Conservation (phyloP, 2,329 filamentous ascomycete genomes). For the Xylariaceae sp. region DNA sequence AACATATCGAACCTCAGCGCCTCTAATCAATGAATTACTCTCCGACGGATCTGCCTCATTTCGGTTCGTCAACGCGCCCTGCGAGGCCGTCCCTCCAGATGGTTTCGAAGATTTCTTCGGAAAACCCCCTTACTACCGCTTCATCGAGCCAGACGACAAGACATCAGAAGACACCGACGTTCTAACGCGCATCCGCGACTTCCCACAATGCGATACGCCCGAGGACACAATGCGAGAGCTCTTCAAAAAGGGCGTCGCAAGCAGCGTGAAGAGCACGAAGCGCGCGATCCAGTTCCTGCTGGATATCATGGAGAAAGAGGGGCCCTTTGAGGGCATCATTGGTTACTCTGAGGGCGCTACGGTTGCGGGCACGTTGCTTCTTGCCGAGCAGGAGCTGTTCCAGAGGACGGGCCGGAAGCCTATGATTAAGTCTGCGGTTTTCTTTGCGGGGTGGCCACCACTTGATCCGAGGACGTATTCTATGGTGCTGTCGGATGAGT, state of each 20-base stretch:
- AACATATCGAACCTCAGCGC: slow-evolving; percentile 33
- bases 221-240: slow-evolving; percentile 54
- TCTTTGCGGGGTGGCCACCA: slow-evolving; percentile 52
- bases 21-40: slow-evolving; percentile 44
- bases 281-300: slow-evolving; percentile 39
- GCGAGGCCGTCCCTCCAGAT: slow-evolving; percentile 44
- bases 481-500: slow-evolving; percentile 46
- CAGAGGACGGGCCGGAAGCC: slow-evolving; percentile 29
- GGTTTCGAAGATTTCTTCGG: slow-evolving; percentile 56
- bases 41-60: slow-evolving; percentile 44
- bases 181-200: slow-evolving; percentile 48
- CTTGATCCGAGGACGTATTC: slow-evolving; percentile 39
- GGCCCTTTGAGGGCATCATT: slow-evolving; percentile 32
- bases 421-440: slow-evolving; percentile 44
- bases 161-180: slow-evolving; percentile 41
- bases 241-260: slow-evolving; percentile 37
- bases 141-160: slow-evolving; percentile 46
- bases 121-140: slow-evolving; percentile 49
- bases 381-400: slow-evolving; percentile 28
- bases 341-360: slow-evolving; percentile 32
- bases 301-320: slow-evolving; percentile 31
- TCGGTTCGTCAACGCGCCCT: slow-evolving; percentile 48
- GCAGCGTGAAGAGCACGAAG: slow-evolving; percentile 37
- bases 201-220: slow-evolving; percentile 46
- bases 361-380: slow-evolving; percentile 29